Base-by-base conservation (phyloP, 2,329 filamentous ascomycete species). In the Beauveria sp. region DNA sequence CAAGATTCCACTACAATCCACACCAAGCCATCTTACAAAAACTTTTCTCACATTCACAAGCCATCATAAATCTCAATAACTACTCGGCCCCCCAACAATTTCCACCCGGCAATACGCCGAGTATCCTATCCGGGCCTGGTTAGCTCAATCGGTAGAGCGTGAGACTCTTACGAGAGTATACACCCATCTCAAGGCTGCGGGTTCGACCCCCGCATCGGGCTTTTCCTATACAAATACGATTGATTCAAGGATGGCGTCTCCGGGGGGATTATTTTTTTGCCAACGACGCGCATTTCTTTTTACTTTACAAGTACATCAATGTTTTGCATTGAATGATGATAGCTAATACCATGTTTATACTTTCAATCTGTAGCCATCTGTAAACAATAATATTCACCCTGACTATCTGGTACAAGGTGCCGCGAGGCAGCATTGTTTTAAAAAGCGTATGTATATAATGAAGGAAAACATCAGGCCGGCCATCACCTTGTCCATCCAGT, bases 131-230 rank as follows among this genome's bases (percentile, higher is more conserved):
- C 20, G 20, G 18, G 43, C 43, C 43, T 46, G 79, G 80, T 78
- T 86, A 85, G 82, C 82, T 85, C 82, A 85, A 85, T 85, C 81
- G 81, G 82, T 86, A 87, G 85, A 87, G 84, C 84, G 84, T 86
- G 80, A 86, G 84, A 86, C 85, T 87, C 85, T 83, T 82, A 82
- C 20, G 34, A 38, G 34, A 38, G 34, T 38, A 38, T 16, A 38
- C 34, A 34, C 30, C 30, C 18, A 81, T 80, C 79, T 81, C 77
- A 79, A 81, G 78, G 77, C 75, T 81, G 77, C 75, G 77, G 77
- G 81, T 82, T 81, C 78, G 77, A 79, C 72, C 73, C 72, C 72
- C 72, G 70, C 72, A 71, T 74, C 70, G 72, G 72, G 70, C 71
- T 74, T 46, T 74, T 74, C 72, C 71, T 73, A 73, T 72, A 67